A percentile compares a stretch with the other conserved stretches of the same genome.
phyloP scores from a whole-genome alignment of 192 early-diverging fungal genomes.

The Entomortierella parvispora region DNA sequence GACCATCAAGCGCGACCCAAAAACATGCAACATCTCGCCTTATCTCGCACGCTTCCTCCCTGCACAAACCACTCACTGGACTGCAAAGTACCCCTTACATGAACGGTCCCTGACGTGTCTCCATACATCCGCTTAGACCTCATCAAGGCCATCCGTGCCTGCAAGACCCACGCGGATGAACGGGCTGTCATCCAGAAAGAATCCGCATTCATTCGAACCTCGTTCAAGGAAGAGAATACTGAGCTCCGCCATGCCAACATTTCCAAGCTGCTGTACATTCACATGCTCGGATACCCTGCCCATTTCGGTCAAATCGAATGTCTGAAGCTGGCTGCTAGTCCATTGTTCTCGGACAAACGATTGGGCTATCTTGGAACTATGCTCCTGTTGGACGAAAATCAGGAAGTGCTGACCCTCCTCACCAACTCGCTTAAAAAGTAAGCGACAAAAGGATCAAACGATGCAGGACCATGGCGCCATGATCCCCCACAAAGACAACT shows the following conservation, averaged over 20 bases:
- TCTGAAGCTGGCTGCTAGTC: conserved; percentile 94
- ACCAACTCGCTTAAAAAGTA: conserved; percentile 99
- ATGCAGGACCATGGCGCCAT: not conserved
- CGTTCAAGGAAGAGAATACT: conserved; percentile 95
- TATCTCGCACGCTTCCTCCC: too few species aligned
- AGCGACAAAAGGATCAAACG: conserved; percentile 1
- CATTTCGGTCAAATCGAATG: conserved; percentile 99
- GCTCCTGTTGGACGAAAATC: conserved; percentile 98
- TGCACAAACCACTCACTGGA: too few species aligned
- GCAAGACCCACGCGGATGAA: conserved; percentile 99
- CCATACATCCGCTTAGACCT: conserved; percentile 69
- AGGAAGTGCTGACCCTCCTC: conserved; percentile 95
- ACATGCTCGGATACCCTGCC: conserved; percentile 98
- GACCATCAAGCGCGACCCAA: too few species aligned
- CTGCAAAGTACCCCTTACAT: too few species aligned
- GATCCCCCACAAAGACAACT: conserved; percentile 19
- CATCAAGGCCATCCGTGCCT: conserved; percentile 96
- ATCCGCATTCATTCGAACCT: conserved; percentile 93
- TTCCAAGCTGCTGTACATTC: conserved; percentile 97
- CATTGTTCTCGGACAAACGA: conserved; percentile 95
- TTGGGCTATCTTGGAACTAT: conserved; percentile 98
- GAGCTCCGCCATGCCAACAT: conserved; percentile 94
- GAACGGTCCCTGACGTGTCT: not conserved
- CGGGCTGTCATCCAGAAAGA: conserved; percentile 97
- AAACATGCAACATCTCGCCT: too few species aligned